These are phyloP conservation scores for Puccinia novopanici DNA, from an alignment of 1,284 basidiomycete species.

Conservation along the genomic window DNA sequence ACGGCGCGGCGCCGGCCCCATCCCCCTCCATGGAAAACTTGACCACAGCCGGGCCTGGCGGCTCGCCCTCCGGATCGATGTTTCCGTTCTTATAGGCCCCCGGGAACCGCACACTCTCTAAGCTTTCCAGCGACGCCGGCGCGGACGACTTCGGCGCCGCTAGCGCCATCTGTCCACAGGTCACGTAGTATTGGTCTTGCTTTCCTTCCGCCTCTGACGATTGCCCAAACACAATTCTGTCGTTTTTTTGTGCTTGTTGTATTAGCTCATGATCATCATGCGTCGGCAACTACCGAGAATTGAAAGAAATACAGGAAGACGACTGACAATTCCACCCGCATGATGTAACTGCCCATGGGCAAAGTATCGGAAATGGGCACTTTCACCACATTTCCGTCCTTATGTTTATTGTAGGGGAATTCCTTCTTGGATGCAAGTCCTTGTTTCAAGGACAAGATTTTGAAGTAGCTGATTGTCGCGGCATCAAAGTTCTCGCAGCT, in stretches of 20 bases:
- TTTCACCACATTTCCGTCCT: conserved; percentile 38
- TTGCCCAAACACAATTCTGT: conserved; percentile 40
- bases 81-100: conserved; percentile 31
- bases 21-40: background rate
- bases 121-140: background rate
- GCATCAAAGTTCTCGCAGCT: conserved; percentile 43
- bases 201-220: conserved; percentile 36
- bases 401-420: conserved; percentile 22
- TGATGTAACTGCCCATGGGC: conserved; percentile 45
- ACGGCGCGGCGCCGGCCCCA: background rate
- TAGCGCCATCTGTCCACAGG: conserved; percentile 34
- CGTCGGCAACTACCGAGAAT: background rate
- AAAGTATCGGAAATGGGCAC: conserved; percentile 32
- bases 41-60: background rate
- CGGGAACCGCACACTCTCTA: conserved; percentile 12
- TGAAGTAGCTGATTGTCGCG: conserved; percentile 42
- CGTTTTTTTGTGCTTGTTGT: background rate
- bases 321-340: conserved; percentile 45
- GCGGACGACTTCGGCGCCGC: background rate
- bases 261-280: background rate
- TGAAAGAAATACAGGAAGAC: background rate
- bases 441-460: conserved; percentile 37
- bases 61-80: conserved; percentile 3
- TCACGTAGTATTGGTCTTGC: conserved; percentile 48
- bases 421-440: conserved; percentile 19